Percentiles rank a stretch among this genome's conserved stretches.
These are phyloP conservation scores for Poa pratensis DNA, from an alignment of 176 grass and related monocot species.

Conservation along the genomic window DNA sequence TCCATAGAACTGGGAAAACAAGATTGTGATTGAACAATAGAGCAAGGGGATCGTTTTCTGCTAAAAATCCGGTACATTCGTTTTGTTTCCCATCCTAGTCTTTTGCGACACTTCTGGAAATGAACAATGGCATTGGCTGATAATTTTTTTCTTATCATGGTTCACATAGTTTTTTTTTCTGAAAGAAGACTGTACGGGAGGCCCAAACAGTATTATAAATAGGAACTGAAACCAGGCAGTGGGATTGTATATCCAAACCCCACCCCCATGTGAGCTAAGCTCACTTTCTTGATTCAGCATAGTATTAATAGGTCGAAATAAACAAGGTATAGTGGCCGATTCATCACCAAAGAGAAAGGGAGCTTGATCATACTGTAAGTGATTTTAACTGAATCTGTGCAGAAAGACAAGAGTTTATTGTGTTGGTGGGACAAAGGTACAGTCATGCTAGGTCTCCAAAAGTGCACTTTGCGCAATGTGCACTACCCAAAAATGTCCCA, in stretches of 20 bases:
- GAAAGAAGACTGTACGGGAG: not conserved
- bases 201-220: not conserved
- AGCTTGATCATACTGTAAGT: not conserved
- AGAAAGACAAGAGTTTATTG: not conserved
- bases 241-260: slow-evolving; percentile 1
- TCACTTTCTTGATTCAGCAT: slow-evolving; percentile 7
- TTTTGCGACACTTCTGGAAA: too few relatives aligned
- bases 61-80: too few relatives aligned
- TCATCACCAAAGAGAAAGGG: slow-evolving; percentile 6
- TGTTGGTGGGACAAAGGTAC: not conserved
- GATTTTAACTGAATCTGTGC: slow-evolving; percentile 2
- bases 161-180: not conserved
- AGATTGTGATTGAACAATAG: too few relatives aligned
- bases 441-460: not conserved
- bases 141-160: not conserved
- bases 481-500: not conserved
- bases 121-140: slow-evolving; percentile 17
- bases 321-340: not conserved
- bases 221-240: not conserved
- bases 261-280: slow-evolving; percentile 9
- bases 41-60: too few relatives aligned
- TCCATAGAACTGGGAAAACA: slow-evolving; percentile 20
- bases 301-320: not conserved
- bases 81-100: too few relatives aligned
- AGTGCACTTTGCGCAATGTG: not conserved